Evolutionary conservation across 768 basidiomycete genomes (phyloP), one percentile per base, ranked within the genome.

Genomic region (Melanogaster broomeanus): DNA sequence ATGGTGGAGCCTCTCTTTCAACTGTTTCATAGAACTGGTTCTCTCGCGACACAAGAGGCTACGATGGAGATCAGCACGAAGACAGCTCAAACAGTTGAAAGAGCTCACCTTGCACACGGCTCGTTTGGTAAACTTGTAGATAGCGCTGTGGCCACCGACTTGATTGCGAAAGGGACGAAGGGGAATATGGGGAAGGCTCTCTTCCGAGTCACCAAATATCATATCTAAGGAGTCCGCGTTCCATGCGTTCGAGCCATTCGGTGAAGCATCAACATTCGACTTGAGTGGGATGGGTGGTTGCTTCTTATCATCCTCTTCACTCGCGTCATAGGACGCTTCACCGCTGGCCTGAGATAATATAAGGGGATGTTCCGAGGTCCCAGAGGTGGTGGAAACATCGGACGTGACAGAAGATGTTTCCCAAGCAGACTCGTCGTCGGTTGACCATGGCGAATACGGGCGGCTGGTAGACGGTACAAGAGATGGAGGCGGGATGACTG

Each of bases 1-100:
- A 78, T 4, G 92, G 93, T 0, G 97, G 96, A 0, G 92, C 91
- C 62, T 93, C 91, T 24, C 87, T 82, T 67, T 99, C 97, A 28
- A 98, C 93, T 2, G 94, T 84, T 67, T 99, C 97, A 66, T 99
- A 99, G 65, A 99, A 98, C 42, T 97, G 77, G 65, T 99, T 99
- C 72, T 99, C 97, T 50, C 95, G 84, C 4, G 92, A 94, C 27
- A 97, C 94, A 8, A 99, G 83, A 15, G 96, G 96, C 95, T 98
- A 69, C 6, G 15, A 19, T 16, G 24, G 60, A 57, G 55, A 48
- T 59, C 47, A 67, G 52, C 19, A 18, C 25, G 4, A 45, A 5
- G 24, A 19, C 30, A 42, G 19, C 13, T 39, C 12, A 13, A 16
- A 19, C 5, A 10, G 35, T 28, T 12, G 24, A 18, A 18, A 38